Evolutionary conservation across 441 rosid genomes (phyloP), one percentile per base, ranked within the genome.

Genomic region (Melastoma candidum): DNA sequence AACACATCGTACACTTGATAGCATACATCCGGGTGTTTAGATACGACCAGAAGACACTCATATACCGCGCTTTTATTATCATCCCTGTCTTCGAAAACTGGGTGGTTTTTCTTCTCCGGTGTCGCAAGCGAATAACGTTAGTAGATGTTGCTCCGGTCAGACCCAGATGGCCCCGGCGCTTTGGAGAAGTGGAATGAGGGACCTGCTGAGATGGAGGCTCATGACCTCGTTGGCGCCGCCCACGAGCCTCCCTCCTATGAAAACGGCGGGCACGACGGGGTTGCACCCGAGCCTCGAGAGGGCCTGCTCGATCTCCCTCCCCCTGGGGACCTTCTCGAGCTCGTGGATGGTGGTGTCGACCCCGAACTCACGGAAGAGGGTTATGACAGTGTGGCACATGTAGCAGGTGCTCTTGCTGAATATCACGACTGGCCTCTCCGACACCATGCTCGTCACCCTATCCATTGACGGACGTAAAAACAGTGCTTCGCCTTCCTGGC

Each of bases 151-250:
- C 7, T 2, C 52, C 0, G 44, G 11, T 53, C 17, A 84, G 54
- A 85, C 72, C 92, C 86, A 88, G 26, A 89, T 63, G 5, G 93
- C 95, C 7, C 97, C 95, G 13, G 57, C 93, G 1, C 71, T 49
- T 65, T 57, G 80, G 17, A 89, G 93, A 88, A 77, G 76, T 5
- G 88, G 86, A 60, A 77, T 65, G 24, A 85, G 71, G 51, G 88
- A 67, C 1, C 83, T 72, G 51, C 68, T 83, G 12, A 89, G 93
- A 64, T 83, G 96, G 58, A 77, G 89, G 54, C 79, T 83, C 92
- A 85, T 85, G 49, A 83, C 63, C 70, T 83, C 84, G 46, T 74
- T 80, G 50, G 87, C 69, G 3, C 95, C 97, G 44, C 97, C 92
- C 1, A 88, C 78, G 49, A 83, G 85, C 12, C 80, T 68, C 3